Evolutionary conservation across 495 filamentous ascomycete species (phyloP).

Genomic region (Lophiotrema nucula): DNA sequence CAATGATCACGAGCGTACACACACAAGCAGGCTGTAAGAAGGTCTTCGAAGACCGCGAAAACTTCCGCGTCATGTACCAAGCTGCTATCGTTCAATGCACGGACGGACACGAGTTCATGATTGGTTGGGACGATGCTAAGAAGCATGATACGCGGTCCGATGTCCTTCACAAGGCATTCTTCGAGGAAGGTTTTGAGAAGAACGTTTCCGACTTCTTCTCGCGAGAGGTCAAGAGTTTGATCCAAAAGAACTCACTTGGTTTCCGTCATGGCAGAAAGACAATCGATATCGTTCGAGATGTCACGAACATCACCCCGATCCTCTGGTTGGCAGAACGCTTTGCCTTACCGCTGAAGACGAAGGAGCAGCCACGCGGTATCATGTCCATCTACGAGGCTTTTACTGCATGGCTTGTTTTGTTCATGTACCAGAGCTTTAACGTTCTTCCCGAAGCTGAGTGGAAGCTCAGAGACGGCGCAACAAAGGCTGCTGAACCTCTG

Average conservation of each 20-base stretch:
- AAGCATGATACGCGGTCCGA: slow-evolving; percentile 38
- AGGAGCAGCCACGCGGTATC: slow-evolving; percentile 26
- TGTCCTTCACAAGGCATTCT: slow-evolving; percentile 44
- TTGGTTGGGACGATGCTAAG: slow-evolving; percentile 44
- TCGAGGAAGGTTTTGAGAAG: slow-evolving; percentile 43
- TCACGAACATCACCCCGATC: slow-evolving; percentile 39
- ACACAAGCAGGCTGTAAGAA: slow-evolving; percentile 45
- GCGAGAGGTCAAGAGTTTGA: slow-evolving; percentile 38
- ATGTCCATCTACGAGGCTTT: slow-evolving; percentile 30
- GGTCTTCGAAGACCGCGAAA: slow-evolving; percentile 44
- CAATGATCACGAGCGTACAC: slow-evolving; percentile 39
- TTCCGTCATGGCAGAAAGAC: slow-evolving; percentile 37
- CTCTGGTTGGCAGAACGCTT: slow-evolving; percentile 37
- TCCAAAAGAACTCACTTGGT: slow-evolving; percentile 40
- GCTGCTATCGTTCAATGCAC: slow-evolving; percentile 41
- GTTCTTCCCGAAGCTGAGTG: slow-evolving; percentile 36
- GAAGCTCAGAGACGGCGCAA: slow-evolving; percentile 36
- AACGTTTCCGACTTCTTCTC: slow-evolving; percentile 41
- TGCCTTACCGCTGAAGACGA: slow-evolving; percentile 37
- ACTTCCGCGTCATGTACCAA: slow-evolving; percentile 45
- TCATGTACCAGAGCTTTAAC: slow-evolving; percentile 39
- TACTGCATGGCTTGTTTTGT: slow-evolving; percentile 27
- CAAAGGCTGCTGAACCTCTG: slow-evolving; percentile 30
- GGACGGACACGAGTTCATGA: slow-evolving; percentile 45
- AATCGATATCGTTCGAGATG: slow-evolving; percentile 47